Evolutionary conservation across 352 stramenopile species (phyloP).

Genomic region (Aphanomyces invadans): DNA sequence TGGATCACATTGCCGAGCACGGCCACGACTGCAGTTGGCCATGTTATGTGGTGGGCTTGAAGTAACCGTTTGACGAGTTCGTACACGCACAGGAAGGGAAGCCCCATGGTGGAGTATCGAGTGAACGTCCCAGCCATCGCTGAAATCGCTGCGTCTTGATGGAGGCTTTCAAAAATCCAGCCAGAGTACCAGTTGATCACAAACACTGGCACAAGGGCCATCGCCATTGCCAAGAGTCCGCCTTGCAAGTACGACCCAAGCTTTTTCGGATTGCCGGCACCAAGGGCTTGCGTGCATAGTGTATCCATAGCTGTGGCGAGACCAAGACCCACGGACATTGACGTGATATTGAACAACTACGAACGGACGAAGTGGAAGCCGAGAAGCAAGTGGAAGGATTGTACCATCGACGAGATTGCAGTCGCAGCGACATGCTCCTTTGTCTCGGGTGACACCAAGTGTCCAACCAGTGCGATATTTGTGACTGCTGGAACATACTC

Average conservation of each 20-base stretch:
- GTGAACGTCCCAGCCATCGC: slow-evolving; percentile 39
- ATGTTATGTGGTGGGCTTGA: slow-evolving; percentile 64
- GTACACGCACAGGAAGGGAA: slow-evolving; percentile 70
- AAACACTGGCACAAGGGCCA: slow-evolving; percentile 39
- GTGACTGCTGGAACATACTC: slow-evolving; percentile 51
- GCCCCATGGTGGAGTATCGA: slow-evolving; percentile 40
- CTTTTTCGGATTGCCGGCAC: slow-evolving; percentile 44
- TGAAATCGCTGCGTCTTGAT: slow-evolving; percentile 37
- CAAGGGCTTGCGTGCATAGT: slow-evolving; percentile 51
- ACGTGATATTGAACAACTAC: slow-evolving; percentile 63
- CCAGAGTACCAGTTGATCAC: slow-evolving; percentile 54
- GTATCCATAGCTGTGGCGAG: slow-evolving; percentile 48
- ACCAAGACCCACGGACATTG: slow-evolving; percentile 45
- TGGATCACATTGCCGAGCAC: slow-evolving; percentile 59
- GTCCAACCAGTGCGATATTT: slow-evolving; percentile 48
- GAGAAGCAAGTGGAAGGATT: background rate
- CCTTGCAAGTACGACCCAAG: slow-evolving; percentile 77
- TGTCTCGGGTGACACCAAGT: slow-evolving; percentile 50
- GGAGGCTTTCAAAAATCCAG: slow-evolving; percentile 36
- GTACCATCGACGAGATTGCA: slow-evolving; percentile 56
- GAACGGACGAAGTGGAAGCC: background rate
- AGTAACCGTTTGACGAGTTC: slow-evolving; percentile 67
- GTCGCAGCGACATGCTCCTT: slow-evolving; percentile 53
- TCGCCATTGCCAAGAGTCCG: slow-evolving; percentile 27
- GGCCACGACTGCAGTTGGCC: slow-evolving; percentile 49